Base-by-base conservation (phyloP, 2,329 filamentous ascomycete genomes). In the Drechslerella stenobrocha region DNA sequence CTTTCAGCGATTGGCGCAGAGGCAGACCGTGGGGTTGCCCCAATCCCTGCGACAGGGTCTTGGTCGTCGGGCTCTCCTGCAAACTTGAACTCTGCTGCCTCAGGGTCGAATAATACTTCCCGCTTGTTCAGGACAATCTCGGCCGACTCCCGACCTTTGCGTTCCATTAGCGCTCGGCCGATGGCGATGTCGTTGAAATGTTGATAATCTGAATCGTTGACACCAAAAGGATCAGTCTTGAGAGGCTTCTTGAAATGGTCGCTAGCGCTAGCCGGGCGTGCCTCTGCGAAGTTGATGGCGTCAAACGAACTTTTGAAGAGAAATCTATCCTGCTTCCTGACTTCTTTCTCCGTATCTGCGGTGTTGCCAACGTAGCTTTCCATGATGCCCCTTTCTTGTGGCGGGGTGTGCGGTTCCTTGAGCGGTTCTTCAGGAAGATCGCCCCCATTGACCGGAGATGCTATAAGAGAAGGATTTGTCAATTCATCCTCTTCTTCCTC, bases 401-500 rank as follows among this genome's bases (percentile, higher is more conserved):
- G 45, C 13, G 37, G 13, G 9, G 13, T 18, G 15, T n/a, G 8
- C 26, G 51, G 60, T 15, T 72, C 52, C 45, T 56, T 15, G 46
- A 22, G 22, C 74, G 59, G 48, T 77, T 77, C 73, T 76, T 46
- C 51, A 18, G 32, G 42, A 2, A 51, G 34, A 1, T 69, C 56
- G 4, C 47, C 45, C 4, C 35, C 11, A 20, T 26, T 22, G 26
- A 26, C 34, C 35, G 47, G 50, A 8, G 44, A 48, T 11, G 64
- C 46, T 11, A 57, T 56, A 34, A 37, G 46, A 11, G 50, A 52
- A 30, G 52, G 42, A 23, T 26, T 40, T 2, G 34, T 22, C 2
- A 32, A 23, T 28, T 35, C 75, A 60, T 77, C 77, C 47, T 76
- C 75, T 46, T 40, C 13, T n/a, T 46, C 28, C 13, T 71, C 52